Evolutionary conservation across 2,329 filamentous ascomycete genomes (phyloP).

Genomic region (Fusarium equiseti): DNA sequence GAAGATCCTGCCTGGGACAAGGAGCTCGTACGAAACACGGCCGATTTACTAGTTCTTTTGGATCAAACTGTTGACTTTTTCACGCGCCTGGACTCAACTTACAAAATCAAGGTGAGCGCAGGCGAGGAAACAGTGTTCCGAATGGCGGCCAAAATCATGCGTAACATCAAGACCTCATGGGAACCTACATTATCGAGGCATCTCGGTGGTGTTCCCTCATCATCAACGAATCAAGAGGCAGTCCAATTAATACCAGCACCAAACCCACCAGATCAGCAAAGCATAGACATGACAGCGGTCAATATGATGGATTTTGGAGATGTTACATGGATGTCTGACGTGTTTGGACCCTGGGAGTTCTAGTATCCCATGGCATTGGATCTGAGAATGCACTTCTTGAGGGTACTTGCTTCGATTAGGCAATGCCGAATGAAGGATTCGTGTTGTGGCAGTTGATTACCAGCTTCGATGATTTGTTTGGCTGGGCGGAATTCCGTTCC

Average conservation of each 20-base stretch:
- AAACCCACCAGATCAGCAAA: slow-evolving; percentile 14
- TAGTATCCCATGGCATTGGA: slow-evolving; percentile 22
- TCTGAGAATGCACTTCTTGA: neutral
- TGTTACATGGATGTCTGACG: slow-evolving; percentile 55
- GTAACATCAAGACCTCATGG: slow-evolving; percentile 52
- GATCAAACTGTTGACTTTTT: slow-evolving; percentile 53
- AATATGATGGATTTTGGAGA: slow-evolving; percentile 51
- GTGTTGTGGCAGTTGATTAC: neutral
- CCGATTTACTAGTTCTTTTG: slow-evolving; percentile 53
- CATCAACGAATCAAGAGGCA: slow-evolving; percentile 47
- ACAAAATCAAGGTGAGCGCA: slow-evolving; percentile 46
- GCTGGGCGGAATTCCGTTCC: slow-evolving; percentile 26
- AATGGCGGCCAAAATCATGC: slow-evolving; percentile 54
- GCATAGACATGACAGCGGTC: slow-evolving; percentile 41
- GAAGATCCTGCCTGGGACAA: slow-evolving; percentile 59
- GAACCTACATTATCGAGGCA: slow-evolving; percentile 51
- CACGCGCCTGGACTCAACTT: slow-evolving; percentile 43
- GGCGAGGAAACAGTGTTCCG: slow-evolving; percentile 50
- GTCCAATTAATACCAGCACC: slow-evolving; percentile 24
- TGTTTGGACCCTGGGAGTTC: slow-evolving; percentile 55
- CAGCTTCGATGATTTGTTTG: neutral
- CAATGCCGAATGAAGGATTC: neutral
- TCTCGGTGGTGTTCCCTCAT: slow-evolving; percentile 46
- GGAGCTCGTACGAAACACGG: slow-evolving; percentile 51
- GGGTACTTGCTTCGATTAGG: neutral